A percentile compares a stretch with the other conserved stretches of the same genome.
phyloP scores from a whole-genome alignment of 805 yeast genomes.

The Peterozyma toletana region DNA sequence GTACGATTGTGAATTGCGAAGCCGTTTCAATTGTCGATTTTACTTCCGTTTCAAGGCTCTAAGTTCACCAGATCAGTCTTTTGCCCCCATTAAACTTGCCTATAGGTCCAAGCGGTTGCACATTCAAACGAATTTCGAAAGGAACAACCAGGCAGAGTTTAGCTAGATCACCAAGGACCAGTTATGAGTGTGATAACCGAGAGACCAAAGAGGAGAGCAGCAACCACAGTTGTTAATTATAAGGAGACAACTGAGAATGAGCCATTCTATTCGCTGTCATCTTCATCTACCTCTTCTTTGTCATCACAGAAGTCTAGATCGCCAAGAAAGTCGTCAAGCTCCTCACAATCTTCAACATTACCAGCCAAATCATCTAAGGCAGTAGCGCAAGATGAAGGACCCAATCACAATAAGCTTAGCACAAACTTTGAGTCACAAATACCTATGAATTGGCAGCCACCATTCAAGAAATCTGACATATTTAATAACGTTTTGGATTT shows the following conservation, averaged over 20 bases:
- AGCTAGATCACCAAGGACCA: no score
- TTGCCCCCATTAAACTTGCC: no score
- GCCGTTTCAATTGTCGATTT: no score
- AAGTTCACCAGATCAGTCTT: no score
- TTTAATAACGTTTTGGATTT: conserved; percentile 38
- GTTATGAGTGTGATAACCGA: background rate
- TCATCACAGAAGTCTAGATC: background rate
- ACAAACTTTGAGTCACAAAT: conserved; percentile 12
- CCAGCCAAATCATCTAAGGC: conserved; percentile 5
- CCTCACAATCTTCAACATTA: conserved; percentile 3
- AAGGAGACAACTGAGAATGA: conserved; percentile 21
- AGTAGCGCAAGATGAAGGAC: background rate
- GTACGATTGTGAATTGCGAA: no score
- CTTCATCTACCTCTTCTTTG: background rate
- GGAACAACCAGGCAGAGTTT: no score
- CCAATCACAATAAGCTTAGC: conserved; percentile 5
- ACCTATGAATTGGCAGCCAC: conserved; percentile 48
- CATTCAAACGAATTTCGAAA: no score
- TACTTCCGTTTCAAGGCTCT: no score
- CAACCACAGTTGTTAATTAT: conserved; percentile 22
- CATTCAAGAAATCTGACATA: conserved; percentile 23
- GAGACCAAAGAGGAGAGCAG: conserved; percentile 23
- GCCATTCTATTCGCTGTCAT: background rate
- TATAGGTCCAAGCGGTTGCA: no score
- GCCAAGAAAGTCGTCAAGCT: background rate